Evolutionary conservation across 2,329 filamentous ascomycete species (phyloP), one percentile per base, ranked within the genome.

Genomic region (Trichoderma sp.): DNA sequence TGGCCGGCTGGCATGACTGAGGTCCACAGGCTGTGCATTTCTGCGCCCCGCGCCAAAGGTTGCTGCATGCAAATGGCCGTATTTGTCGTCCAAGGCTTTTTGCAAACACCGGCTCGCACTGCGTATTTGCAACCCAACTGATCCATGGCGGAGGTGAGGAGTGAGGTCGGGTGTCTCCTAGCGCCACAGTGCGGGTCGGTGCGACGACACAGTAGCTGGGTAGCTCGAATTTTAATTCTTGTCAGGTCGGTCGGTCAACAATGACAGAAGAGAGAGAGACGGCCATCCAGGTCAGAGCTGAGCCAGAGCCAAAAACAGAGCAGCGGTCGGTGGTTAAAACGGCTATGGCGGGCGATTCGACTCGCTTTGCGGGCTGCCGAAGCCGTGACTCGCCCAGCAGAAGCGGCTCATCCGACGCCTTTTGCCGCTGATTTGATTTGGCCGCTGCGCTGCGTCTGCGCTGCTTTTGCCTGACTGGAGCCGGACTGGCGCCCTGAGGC

Each of bases 391-490:
- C 60, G 29, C 29, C 60, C 60, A 56, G 33, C 45, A 53, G 45
- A 67, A 53, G 63, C 71, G 71, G 71, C 71, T 74, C 71, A 71
- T 75, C 73, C 73, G 73, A 69, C 29, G 59, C 69, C 59, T 64
- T 68, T 31, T 62, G 59, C 69, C 69, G 38, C 63, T 64, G 38
- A 69, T 59, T 18, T 50, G 45, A 50, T 50, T 38, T 69, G 66
- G 66, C 62, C 71, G 59, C 33, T 35, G 33, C 33, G 6, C 33
- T 35, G 33, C 33, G 33, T 35, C 33, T 35, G 33, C 12, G 33
- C 31, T 71, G 69, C 29, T 63, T 63, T 31, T 33, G 60, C 60
- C 60, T 31, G 31, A 33, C 31, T 63, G 60, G 60, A 63, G 62
- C 62, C 56, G 21, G 59, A 64, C 60, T 60, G 71, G 53, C 59